Evolutionary conservation across 768 basidiomycete genomes (phyloP).

Genomic region (Boletus rubropictus): DNA sequence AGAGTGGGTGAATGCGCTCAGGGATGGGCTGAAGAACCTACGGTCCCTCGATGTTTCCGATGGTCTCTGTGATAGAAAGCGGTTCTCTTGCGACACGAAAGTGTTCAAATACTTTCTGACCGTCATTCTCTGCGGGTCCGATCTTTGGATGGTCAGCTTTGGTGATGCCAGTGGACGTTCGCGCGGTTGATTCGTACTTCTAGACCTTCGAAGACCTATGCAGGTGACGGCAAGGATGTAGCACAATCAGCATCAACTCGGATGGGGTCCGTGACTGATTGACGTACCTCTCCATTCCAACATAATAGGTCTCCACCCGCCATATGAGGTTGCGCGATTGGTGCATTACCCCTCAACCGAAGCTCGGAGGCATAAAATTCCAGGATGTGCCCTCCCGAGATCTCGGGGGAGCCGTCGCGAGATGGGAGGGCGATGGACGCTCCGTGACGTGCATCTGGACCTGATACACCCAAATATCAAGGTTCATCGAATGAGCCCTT

Average conservation of each 20-base stretch:
- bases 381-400: constrained; percentile 21
- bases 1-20: neutral
- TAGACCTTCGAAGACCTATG: constrained; percentile 73
- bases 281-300: constrained; percentile 79
- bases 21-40: constrained; percentile 37
- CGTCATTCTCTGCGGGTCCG: constrained; percentile 62
- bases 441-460: constrained; percentile 57
- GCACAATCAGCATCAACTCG: neutral
- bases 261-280: neutral
- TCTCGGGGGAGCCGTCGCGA: neutral
- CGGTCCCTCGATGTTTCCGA: constrained; percentile 76
- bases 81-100: constrained; percentile 22
- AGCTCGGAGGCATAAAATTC: constrained; percentile 74
- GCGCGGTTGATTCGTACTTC: constrained; percentile 39
- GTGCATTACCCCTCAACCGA: constrained; percentile 54
- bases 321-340: constrained; percentile 65
- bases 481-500: neutral
- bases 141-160: constrained; percentile 40
- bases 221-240: neutral
- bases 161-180: neutral
- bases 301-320: constrained; percentile 57
- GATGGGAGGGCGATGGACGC: constrained; percentile 19
- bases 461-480: constrained; percentile 31
- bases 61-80: constrained; percentile 43
- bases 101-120: constrained; percentile 43